Base-by-base conservation (phyloP, 352 stramenopile species). In the Globisporangium radiosum region DNA sequence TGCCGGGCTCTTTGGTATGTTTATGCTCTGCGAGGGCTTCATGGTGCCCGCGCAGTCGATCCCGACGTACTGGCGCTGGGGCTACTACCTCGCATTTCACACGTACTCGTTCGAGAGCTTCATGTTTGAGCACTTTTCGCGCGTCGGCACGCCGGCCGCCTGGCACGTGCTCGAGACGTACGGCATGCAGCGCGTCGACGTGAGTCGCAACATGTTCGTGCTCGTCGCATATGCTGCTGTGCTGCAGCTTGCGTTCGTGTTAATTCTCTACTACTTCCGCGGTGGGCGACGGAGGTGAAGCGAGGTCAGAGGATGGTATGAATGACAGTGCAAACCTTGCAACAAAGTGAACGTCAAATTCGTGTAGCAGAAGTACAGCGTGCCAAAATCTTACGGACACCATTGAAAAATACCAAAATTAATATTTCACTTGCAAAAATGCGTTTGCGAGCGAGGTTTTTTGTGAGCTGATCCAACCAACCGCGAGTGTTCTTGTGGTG, bases 1-100 rank as follows among this genome's bases (percentile, higher is more conserved):
- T 5, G 86, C 83, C 5, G 83, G 87, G 52, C 54, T 91, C 47
- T 94, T 92, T 52, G 87, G 86, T 47, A 89, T 96, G 66, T 91
- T 94, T 47, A 94, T 92, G 78, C 76, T 93, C 13, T 90, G 80
- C 53, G 81, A 94, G 63, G 88, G 86, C n/a, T 94, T 95, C 69
- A 87, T 95, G 71, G 76, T 93, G 49, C 74, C 81, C 10, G 72
- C 63, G 38, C 50, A 66, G 36, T 60, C 69, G 45, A 94, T 96
- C 56, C 83, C 83, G 2, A 48, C 60, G 37, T 91, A 88, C 69
- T 88, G 87, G 73, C 77, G 74, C 43, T 96, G 87, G 88, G 72
- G 73, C 45, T 90, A 95, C 71, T 93, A 94, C 70, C 63, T 94
- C 45, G 78, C 80, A 5, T 94, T 96, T 69, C 87, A 94, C 71